Percentiles rank a stretch among this genome's conserved stretches.
These are phyloP conservation scores for Rhizopogon salebrosus DNA, from an alignment of 768 basidiomycete species.

Conservation along the genomic window DNA sequence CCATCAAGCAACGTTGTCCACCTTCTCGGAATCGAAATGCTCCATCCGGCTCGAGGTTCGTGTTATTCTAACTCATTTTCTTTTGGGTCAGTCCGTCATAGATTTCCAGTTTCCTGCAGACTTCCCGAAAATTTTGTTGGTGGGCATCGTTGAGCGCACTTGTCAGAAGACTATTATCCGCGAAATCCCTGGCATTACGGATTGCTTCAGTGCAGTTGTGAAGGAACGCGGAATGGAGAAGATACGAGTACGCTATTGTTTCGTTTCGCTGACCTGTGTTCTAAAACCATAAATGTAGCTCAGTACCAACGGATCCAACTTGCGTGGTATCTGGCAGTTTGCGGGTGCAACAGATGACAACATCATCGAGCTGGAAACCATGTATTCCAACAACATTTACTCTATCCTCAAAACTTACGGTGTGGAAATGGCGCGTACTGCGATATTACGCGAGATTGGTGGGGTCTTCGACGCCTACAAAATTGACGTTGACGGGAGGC, in stretches of 20 bases:
- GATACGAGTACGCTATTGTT: conserved; percentile 34
- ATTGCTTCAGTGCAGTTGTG: conserved; percentile 65
- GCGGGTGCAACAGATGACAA: conserved; percentile 45
- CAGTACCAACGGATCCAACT: conserved; percentile 91
- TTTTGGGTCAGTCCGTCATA: conserved; percentile 1
- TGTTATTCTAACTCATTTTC: not conserved
- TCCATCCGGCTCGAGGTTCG: conserved; percentile 79
- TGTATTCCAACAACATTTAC: conserved; percentile 95
- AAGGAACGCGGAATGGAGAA: conserved; percentile 51
- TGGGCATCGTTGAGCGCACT: conserved; percentile 86
- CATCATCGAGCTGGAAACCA: conserved; percentile 69
- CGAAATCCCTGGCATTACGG: conserved; percentile 82
- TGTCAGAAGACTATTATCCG: conserved; percentile 84
- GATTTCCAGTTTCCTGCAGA: conserved; percentile 71
- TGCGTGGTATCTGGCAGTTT: conserved; percentile 84
- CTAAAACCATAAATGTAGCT: conserved; percentile 39
- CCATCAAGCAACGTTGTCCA: conserved; percentile 65
- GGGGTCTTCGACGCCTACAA: conserved; percentile 93
- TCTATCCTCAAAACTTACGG: conserved; percentile 90
- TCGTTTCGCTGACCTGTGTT: not conserved
- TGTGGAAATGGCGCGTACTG: conserved; percentile 91
- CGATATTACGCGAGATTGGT: conserved; percentile 87
- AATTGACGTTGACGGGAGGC: conserved; percentile 90
- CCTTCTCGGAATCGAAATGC: conserved; percentile 61
- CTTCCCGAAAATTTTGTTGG: conserved; percentile 89